These are phyloP conservation scores for Irpex sp. DNA, from an alignment of 1,284 basidiomycete species.

Conservation along the genomic window DNA sequence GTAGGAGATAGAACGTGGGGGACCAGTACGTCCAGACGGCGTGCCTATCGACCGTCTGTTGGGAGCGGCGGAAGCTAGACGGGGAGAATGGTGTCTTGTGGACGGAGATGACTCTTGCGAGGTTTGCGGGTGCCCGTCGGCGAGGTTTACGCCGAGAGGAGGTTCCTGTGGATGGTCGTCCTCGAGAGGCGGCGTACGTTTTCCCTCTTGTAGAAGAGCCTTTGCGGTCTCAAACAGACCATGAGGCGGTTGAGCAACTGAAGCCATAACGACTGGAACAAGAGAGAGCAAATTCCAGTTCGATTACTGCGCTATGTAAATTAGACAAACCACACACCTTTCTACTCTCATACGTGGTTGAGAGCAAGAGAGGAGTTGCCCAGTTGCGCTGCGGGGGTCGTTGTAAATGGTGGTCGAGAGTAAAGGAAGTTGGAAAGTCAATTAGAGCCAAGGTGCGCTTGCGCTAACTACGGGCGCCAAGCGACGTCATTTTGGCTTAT, in stretches of 20 bases:
- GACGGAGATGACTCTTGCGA: conserved; percentile 8
- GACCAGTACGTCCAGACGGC: conserved; percentile 65
- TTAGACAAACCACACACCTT: neutral
- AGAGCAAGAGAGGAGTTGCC: neutral
- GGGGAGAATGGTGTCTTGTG: conserved; percentile 1
- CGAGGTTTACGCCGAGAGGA: conserved; percentile 2
- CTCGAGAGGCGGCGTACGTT: neutral
- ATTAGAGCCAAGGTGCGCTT: neutral
- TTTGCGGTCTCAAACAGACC: conserved; percentile 21
- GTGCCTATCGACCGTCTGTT: conserved; percentile 28
- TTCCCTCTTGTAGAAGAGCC: conserved; percentile 15
- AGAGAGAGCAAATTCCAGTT: neutral
- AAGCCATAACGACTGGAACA: conserved; percentile 17
- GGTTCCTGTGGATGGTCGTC: conserved; percentile 12
- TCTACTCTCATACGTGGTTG: neutral
- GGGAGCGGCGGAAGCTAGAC: neutral
- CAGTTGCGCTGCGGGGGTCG: neutral
- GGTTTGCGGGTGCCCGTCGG: neutral
- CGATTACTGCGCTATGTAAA: neutral
- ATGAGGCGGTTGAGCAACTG: conserved; percentile 21
- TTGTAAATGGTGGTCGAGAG: neutral
- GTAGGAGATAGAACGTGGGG: conserved; percentile 69
- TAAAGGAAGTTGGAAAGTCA: neutral
- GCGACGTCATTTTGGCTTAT: neutral
- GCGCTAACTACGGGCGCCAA: neutral